A percentile compares a stretch with the other conserved stretches of the same genome.
Evolutionary conservation across 176 grass and related monocot species (phyloP).

Genomic region (Oryza rufipogon): DNA sequence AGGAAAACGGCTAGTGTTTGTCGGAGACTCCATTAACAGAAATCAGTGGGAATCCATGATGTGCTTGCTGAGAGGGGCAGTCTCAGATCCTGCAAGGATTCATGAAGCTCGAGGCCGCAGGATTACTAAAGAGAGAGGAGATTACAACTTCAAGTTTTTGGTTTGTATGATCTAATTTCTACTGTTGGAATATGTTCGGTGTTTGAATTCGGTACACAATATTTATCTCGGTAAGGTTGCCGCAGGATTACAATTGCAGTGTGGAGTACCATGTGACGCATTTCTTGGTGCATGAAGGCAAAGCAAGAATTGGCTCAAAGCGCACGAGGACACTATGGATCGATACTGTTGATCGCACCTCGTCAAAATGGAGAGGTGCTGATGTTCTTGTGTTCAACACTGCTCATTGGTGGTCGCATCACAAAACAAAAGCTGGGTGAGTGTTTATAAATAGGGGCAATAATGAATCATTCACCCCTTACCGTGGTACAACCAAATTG

Average conservation of each 20-base stretch:
- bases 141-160: constrained; percentile 86
- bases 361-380: constrained; percentile 79
- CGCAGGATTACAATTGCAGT: constrained; percentile 87
- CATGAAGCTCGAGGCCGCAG: constrained; percentile 60
- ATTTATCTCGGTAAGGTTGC: constrained; percentile 26
- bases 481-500: constrained; percentile 11
- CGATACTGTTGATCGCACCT: constrained; percentile 70
- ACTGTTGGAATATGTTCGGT: constrained; percentile 26
- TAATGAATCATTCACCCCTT: background rate
- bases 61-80: constrained; percentile 67
- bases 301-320: constrained; percentile 65
- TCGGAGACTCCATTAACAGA: constrained; percentile 90
- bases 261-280: constrained; percentile 90
- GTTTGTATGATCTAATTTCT: constrained; percentile 47
- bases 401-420: constrained; percentile 98
- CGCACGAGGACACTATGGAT: constrained; percentile 66
- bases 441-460: constrained; percentile 17
- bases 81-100: constrained; percentile 66
- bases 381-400: constrained; percentile 93
- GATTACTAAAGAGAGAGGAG: constrained; percentile 82
- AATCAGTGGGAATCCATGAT: constrained; percentile 99
- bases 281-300: constrained; percentile 93
- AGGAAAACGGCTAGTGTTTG: constrained; percentile 81
- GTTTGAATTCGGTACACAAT: background rate
- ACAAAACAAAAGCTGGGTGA: constrained; percentile 95